Conservation (phyloP, 345 rosid species). For the Salix exigua region DNA sequence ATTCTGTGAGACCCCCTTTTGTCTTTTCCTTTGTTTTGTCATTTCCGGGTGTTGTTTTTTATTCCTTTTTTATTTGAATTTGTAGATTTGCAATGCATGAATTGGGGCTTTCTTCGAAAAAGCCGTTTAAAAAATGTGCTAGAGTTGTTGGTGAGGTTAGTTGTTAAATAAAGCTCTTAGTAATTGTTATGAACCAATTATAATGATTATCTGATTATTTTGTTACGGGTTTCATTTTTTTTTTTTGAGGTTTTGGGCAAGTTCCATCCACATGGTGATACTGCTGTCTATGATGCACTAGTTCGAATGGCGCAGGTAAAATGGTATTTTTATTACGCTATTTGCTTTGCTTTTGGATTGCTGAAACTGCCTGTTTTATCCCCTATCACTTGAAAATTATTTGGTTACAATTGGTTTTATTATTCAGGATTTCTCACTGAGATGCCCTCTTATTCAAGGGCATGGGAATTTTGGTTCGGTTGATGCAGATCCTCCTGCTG, state of each 20-base stretch:
- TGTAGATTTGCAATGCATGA: slow-evolving; percentile 94
- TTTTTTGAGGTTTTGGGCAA: slow-evolving; percentile 85
- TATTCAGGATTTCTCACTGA: slow-evolving; percentile 77
- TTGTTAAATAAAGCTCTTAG: not conserved
- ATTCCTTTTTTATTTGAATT: not conserved
- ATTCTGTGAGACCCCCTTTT: slow-evolving; percentile 51
- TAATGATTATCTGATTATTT: not conserved
- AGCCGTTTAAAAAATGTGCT: slow-evolving; percentile 95
- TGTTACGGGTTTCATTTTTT: not conserved
- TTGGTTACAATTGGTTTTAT: not conserved
- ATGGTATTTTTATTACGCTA: not conserved
- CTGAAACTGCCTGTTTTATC: not conserved
- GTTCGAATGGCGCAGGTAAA: slow-evolving; percentile 98
- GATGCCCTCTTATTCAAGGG: slow-evolving; percentile 83
- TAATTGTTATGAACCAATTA: not conserved
- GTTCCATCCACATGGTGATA: slow-evolving; percentile 96
- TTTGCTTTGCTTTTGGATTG: too few relatives aligned
- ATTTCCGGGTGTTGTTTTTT: not conserved
- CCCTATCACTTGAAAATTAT: too few relatives aligned
- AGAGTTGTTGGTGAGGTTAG: slow-evolving; percentile 97
- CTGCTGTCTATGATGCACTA: slow-evolving; percentile 85
- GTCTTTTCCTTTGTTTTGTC: not conserved
- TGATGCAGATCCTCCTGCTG: slow-evolving; percentile 98
- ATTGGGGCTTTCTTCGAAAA: slow-evolving; percentile 79
- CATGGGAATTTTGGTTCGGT: slow-evolving; percentile 97